Evolutionary conservation across 2,329 filamentous ascomycete genomes (phyloP).

Genomic region (Tolypocladium endophyticum): DNA sequence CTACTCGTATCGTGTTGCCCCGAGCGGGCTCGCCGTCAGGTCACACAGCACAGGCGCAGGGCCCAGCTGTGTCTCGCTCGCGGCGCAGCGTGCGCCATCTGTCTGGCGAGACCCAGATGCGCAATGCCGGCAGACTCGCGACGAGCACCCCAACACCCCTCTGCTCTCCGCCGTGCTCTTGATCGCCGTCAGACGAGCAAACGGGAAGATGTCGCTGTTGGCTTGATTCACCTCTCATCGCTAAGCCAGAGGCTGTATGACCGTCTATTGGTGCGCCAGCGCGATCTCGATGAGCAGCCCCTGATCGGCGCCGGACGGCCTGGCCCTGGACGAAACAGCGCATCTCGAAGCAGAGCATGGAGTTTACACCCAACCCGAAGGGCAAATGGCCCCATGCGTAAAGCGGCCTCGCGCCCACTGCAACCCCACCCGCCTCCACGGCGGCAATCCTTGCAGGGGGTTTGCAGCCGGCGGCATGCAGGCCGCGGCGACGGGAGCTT

Average conservation of each 20-base stretch:
- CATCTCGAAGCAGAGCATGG: not conserved
- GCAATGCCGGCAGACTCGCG: not conserved
- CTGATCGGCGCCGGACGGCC: not conserved
- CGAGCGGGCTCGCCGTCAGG: no score
- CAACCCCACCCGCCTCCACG: not conserved
- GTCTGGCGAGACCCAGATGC: no score
- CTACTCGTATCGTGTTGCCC: not conserved
- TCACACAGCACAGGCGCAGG: no score
- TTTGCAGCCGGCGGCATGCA: no score
- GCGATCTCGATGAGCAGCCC: not conserved
- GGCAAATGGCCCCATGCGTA: not conserved
- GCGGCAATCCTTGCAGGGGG: not conserved
- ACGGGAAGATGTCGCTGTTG: no score
- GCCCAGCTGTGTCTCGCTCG: no score
- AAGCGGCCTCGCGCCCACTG: not conserved
- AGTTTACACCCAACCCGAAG: not conserved
- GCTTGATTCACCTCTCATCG: not conserved
- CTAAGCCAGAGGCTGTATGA: not conserved
- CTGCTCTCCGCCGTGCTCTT: no score
- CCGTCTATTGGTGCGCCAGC: not conserved
- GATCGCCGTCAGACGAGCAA: no score
- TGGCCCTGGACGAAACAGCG: not conserved
- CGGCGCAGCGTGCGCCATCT: no score
- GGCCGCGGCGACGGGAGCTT: not conserved
- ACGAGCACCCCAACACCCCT: no score